Conservation (phyloP, 1,139 yeast species). For the Candida frijolesensis region DNA sequence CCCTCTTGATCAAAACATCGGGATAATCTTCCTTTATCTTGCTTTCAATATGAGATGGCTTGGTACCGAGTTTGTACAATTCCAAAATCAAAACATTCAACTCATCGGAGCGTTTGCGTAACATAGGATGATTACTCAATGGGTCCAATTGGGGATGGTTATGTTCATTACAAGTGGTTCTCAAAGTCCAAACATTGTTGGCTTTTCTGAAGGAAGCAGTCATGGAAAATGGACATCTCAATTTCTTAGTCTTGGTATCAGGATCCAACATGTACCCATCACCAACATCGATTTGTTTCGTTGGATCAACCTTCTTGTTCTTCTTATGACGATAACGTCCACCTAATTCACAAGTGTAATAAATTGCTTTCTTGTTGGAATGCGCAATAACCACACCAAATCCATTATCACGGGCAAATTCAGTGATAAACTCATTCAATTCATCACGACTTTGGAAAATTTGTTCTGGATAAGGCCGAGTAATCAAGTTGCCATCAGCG, state of each 20-base stretch:
- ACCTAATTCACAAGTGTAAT: slow-evolving; percentile 63
- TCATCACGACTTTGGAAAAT: slow-evolving; percentile 52
- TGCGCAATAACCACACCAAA: slow-evolving; percentile 64
- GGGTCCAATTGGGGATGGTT: slow-evolving; percentile 64
- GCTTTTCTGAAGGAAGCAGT: slow-evolving; percentile 56
- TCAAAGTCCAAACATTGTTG: slow-evolving; percentile 53
- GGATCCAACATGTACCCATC: slow-evolving; percentile 46
- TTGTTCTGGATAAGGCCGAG: slow-evolving; percentile 59
- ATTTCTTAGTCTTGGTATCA: slow-evolving; percentile 51
- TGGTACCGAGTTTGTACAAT: slow-evolving; percentile 56
- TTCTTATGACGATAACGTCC: slow-evolving; percentile 59
- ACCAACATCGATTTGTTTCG: slow-evolving; percentile 31
- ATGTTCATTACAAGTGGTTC: slow-evolving; percentile 58
- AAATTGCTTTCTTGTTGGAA: slow-evolving; percentile 59
- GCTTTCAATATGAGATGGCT: slow-evolving; percentile 58
- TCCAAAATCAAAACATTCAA: slow-evolving; percentile 55
- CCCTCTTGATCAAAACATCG: slow-evolving; percentile 56
- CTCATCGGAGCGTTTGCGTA: slow-evolving; percentile 55
- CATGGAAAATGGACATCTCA: slow-evolving; percentile 60
- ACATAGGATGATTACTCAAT: slow-evolving; percentile 57
- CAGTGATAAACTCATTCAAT: slow-evolving; percentile 56
- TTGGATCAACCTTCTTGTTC: slow-evolving; percentile 32
- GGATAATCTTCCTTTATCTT: slow-evolving; percentile 57
- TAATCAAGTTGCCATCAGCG: slow-evolving; percentile 53
- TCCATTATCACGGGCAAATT: slow-evolving; percentile 59